Conservation (phyloP, 305 asterid species). For the Plantago coronopus region DNA sequence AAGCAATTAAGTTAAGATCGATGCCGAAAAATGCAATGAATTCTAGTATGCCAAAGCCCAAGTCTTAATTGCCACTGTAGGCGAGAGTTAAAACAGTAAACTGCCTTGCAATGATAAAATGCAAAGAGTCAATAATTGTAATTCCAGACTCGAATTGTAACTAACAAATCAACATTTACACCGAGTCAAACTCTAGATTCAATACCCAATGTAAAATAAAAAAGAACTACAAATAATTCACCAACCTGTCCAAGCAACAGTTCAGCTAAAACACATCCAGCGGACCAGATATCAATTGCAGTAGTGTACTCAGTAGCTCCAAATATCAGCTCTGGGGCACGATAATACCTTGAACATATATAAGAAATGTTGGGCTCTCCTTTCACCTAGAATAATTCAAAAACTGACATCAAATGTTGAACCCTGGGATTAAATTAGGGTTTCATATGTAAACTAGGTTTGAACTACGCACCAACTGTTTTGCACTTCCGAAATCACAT, state of each 20-base stretch:
- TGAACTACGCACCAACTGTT: constrained; percentile 12
- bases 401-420: not conserved
- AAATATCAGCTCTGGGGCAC: constrained; percentile 74
- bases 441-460: not conserved
- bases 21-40: not conserved
- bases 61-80: too few species aligned
- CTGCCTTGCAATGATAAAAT: too few species aligned
- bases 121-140: too few species aligned
- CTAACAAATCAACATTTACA: too few species aligned
- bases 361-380: constrained; percentile 80
- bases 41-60: too few species aligned
- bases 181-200: too few species aligned
- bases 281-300: constrained; percentile 83
- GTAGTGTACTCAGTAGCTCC: constrained; percentile 76
- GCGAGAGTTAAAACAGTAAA: too few species aligned
- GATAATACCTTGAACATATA: constrained; percentile 72
- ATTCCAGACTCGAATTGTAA: too few species aligned
- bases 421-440: not conserved
- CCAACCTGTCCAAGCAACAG: constrained; percentile 69
- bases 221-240: constrained; percentile 9
- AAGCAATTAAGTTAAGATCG: not conserved
- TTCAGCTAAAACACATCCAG: constrained; percentile 74
- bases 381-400: constrained; percentile 41
- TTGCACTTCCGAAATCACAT: constrained; percentile 13
- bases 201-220: too few species aligned